A percentile compares a stretch with the other conserved stretches of the same genome.
phyloP scores from a whole-genome alignment of 2,329 filamentous ascomycete species.

The Phoma sp. region DNA sequence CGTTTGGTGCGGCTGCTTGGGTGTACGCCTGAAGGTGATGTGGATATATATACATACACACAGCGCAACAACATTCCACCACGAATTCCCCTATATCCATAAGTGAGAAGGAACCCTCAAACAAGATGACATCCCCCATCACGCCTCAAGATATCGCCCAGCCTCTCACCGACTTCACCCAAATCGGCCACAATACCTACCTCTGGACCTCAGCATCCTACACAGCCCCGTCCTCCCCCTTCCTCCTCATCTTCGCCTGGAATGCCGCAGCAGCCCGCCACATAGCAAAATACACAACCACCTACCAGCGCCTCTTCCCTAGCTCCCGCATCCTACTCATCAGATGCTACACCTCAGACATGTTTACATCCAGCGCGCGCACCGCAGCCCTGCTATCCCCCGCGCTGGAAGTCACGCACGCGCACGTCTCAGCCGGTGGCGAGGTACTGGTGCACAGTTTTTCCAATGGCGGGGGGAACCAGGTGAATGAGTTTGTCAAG shows the following conservation, averaged over 20 bases:
- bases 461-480: constrained; percentile 46
- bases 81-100: too few relatives aligned
- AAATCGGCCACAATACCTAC: constrained; percentile 44
- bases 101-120: not conserved
- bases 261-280: constrained; percentile 45
- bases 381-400: constrained; percentile 30
- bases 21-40: not conserved
- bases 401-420: constrained; percentile 34
- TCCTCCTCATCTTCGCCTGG: constrained; percentile 46
- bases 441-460: constrained; percentile 44
- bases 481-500: constrained; percentile 42
- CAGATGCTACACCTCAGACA: constrained; percentile 37
- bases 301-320: constrained; percentile 42
- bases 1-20: not conserved
- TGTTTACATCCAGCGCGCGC: constrained; percentile 31
- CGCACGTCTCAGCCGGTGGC: constrained; percentile 31
- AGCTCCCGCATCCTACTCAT: constrained; percentile 41
- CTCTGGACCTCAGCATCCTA: constrained; percentile 30
- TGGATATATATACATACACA: not conserved
- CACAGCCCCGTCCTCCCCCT: constrained; percentile 18
- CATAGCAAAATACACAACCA: constrained; percentile 46
- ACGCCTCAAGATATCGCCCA: constrained; percentile 14
- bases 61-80: not conserved
- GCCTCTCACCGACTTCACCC: constrained; percentile 40
- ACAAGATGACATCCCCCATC: constrained; percentile 16